phyloP scores from a whole-genome alignment of 192 early-diverging fungal genomes.

The Coemansia sp. region DNA sequence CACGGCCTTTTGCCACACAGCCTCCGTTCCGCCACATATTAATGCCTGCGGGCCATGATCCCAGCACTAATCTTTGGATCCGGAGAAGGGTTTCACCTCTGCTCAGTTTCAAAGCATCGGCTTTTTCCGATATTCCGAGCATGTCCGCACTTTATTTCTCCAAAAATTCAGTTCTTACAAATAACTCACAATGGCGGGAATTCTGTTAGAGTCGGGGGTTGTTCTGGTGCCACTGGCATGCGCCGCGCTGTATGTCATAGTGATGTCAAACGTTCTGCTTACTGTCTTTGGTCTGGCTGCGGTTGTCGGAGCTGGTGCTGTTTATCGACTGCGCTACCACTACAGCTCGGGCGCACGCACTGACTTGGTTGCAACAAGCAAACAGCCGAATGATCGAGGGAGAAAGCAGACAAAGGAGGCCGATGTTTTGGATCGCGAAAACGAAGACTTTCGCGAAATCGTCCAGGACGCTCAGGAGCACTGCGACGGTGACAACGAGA shows the following conservation, averaged over 20 bases:
- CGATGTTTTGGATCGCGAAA: slow-evolving; percentile 9
- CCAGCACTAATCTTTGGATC: too few relatives aligned
- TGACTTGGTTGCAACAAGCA: slow-evolving; percentile 20
- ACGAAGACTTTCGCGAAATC: slow-evolving; percentile 38
- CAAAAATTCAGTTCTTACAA: neutral
- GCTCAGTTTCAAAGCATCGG: too few relatives aligned
- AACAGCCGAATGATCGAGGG: neutral
- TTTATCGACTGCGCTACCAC: slow-evolving; percentile 45
- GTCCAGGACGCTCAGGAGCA: slow-evolving; percentile 34
- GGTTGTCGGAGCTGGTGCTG: neutral
- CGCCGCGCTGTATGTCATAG: slow-evolving; percentile 41
- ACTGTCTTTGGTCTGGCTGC: slow-evolving; percentile 11
- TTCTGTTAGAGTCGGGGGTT: slow-evolving; percentile 47
- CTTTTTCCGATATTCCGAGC: too few relatives aligned
- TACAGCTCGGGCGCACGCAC: slow-evolving; percentile 42
- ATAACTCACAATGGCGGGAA: slow-evolving; percentile 34
- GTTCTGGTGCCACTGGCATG: slow-evolving; percentile 50
- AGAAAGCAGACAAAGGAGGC: neutral
- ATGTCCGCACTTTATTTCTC: too few relatives aligned
- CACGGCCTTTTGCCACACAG: too few relatives aligned
- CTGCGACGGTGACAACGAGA: slow-evolving; percentile 35
- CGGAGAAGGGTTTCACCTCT: too few relatives aligned
- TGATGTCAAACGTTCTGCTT: slow-evolving; percentile 40
- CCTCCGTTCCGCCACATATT: too few relatives aligned
- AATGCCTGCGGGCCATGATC: too few relatives aligned